Conservation (phyloP, 1,284 basidiomycete genomes). For the Mycena citricolor region DNA sequence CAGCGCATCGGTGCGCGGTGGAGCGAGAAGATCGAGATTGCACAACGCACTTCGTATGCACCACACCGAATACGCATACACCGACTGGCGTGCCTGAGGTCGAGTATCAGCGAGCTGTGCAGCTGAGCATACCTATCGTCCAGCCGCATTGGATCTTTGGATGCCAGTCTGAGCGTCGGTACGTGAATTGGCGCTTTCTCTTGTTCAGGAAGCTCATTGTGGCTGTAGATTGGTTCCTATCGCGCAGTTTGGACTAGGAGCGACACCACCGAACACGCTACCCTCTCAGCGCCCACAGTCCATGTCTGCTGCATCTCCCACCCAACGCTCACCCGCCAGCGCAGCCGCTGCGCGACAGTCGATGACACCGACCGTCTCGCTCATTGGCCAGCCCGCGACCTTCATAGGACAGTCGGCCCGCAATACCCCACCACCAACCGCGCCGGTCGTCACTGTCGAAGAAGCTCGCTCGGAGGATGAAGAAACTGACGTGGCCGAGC, state of each 20-base stretch:
- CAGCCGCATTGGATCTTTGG: constrained; percentile 90
- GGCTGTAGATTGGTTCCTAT: constrained; percentile 79
- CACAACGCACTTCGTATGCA: constrained; percentile 95
- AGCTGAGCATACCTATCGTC: constrained; percentile 87
- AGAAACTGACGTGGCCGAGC: too few species aligned
- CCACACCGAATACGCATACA: constrained; percentile 75
- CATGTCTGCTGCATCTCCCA: constrained; percentile 67
- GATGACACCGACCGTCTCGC: constrained; percentile 48
- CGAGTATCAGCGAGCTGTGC: constrained; percentile 88
- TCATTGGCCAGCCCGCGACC: constrained; percentile 40
- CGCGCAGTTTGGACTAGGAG: constrained; percentile 77
- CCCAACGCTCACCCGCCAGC: constrained; percentile 41
- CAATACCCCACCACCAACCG: constrained; percentile 56
- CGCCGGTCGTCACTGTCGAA: constrained; percentile 7
- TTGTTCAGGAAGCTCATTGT: constrained; percentile 1
- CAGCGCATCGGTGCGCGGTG: constrained; percentile 83
- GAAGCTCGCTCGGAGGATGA: constrained; percentile 32
- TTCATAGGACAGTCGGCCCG: constrained; percentile 25
- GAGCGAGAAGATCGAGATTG: constrained; percentile 92
- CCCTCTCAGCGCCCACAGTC: constrained; percentile 62
- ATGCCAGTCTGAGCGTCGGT: constrained; percentile 82
- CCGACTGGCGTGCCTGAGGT: constrained; percentile 70
- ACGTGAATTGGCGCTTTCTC: constrained; percentile 31
- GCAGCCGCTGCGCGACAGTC: constrained; percentile 51
- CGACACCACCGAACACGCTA: constrained; percentile 49